Evolutionary conservation across 2,329 filamentous ascomycete genomes (phyloP).

Genomic region (Fusarium floridanum): DNA sequence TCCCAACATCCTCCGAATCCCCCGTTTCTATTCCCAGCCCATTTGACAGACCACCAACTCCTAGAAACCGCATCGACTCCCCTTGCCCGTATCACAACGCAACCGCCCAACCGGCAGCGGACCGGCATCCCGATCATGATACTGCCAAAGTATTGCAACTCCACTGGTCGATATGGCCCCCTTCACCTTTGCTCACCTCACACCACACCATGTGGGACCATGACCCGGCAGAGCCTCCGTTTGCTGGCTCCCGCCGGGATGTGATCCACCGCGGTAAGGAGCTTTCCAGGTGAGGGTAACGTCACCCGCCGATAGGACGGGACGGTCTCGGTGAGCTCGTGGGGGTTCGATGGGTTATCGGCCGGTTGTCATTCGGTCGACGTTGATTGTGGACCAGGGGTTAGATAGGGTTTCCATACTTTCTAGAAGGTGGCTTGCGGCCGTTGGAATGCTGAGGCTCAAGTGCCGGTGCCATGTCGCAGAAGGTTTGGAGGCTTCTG

Average conservation of each 20-base stretch:
- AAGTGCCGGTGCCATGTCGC: slow-evolving; percentile 28
- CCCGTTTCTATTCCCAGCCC: not conserved
- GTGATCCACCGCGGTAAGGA: slow-evolving; percentile 5
- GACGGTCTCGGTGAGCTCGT: slow-evolving; percentile 17
- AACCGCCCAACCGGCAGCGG: slow-evolving; percentile 7
- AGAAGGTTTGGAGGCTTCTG: slow-evolving; percentile 17
- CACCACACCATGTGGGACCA: slow-evolving; percentile 15
- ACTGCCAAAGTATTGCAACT: slow-evolving; percentile 1
- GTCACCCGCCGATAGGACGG: slow-evolving; percentile 1
- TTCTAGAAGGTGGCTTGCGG: slow-evolving; percentile 12
- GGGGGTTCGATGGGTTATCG: slow-evolving; percentile 11
- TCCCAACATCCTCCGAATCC: not conserved
- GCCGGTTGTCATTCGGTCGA: not conserved
- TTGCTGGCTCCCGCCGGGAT: not conserved
- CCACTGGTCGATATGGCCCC: not conserved
- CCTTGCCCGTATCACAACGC: slow-evolving; percentile 2
- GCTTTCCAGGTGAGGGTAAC: slow-evolving; percentile 8
- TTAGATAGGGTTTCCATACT: not conserved
- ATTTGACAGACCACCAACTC: slow-evolving; percentile 6
- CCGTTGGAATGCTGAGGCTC: slow-evolving; percentile 26
- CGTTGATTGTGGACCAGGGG: not conserved
- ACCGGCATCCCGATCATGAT: slow-evolving; percentile 17
- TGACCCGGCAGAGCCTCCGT: slow-evolving; percentile 4
- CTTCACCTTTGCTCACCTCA: slow-evolving; percentile 19
- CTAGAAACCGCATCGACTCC: not conserved